Evolutionary conservation across 1,284 basidiomycete genomes (phyloP).

Genomic region (Cutaneotrichosporon arboriforme): DNA sequence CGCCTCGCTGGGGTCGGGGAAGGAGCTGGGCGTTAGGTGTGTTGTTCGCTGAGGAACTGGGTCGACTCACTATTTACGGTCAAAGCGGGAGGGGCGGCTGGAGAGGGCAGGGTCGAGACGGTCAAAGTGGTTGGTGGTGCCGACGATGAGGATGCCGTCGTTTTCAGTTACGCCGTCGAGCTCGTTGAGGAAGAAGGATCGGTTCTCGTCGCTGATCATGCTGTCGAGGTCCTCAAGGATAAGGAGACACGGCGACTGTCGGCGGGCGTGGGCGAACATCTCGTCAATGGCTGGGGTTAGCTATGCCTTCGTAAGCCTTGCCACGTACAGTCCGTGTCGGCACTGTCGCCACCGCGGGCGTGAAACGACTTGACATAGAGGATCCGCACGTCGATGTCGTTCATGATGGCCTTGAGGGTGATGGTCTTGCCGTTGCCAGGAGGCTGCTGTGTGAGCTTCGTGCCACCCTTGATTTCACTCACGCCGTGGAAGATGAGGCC

Average conservation of each 20-base stretch:
- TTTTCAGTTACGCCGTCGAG: conserved; percentile 58
- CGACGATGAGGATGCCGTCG: conserved; percentile 67
- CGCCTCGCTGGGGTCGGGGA: conserved; percentile 57
- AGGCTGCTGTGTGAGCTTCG: conserved; percentile 15
- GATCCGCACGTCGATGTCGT: conserved; percentile 51
- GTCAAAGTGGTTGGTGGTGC: conserved; percentile 77
- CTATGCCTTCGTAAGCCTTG: background rate
- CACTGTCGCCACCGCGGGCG: conserved; percentile 25
- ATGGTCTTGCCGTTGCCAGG: conserved; percentile 78
- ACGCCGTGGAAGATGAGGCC: conserved; percentile 44
- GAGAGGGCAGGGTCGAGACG: conserved; percentile 67
- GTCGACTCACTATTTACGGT: conserved; percentile 67
- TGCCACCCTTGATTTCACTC: background rate
- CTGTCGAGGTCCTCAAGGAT: conserved; percentile 76
- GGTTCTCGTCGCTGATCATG: conserved; percentile 65
- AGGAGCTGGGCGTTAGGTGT: too few relatives aligned
- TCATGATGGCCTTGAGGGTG: conserved; percentile 59
- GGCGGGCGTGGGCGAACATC: conserved; percentile 35
- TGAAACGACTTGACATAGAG: conserved; percentile 64
- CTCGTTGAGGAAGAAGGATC: conserved; percentile 79
- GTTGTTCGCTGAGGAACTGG: background rate
- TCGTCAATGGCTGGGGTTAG: conserved; percentile 15
- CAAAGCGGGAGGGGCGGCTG: conserved; percentile 71
- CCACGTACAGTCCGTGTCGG: background rate
- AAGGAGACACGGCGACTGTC: conserved; percentile 61